Evolutionary conservation across 2,329 filamentous ascomycete genomes (phyloP).

Genomic region (Colletotrichum sp.): DNA sequence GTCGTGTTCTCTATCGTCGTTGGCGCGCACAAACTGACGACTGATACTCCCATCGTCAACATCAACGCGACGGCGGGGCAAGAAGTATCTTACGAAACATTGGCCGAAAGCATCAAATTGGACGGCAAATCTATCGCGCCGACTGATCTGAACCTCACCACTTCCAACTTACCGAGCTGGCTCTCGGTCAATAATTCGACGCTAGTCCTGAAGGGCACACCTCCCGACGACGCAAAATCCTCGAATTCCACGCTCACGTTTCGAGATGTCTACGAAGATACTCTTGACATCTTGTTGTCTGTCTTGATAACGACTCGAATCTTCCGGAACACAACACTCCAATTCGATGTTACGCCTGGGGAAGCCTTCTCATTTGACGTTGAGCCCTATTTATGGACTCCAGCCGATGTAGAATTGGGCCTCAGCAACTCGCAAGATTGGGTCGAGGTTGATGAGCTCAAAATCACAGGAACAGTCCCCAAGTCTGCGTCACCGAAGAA

Average conservation of each 20-base stretch:
- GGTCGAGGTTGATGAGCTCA: slow-evolving; percentile 44
- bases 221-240: slow-evolving; percentile 62
- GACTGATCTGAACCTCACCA: slow-evolving; percentile 58
- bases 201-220: slow-evolving; percentile 68
- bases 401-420: slow-evolving; percentile 42
- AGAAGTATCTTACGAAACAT: slow-evolving; percentile 55
- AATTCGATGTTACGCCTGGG: slow-evolving; percentile 45
- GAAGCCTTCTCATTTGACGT: slow-evolving; percentile 48
- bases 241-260: slow-evolving; percentile 69
- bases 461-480: slow-evolving; percentile 47
- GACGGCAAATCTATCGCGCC: slow-evolving; percentile 58
- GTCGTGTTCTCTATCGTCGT: slow-evolving; percentile 75
- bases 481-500: slow-evolving; percentile 29
- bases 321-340: slow-evolving; percentile 44
- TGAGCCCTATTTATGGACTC: slow-evolving; percentile 43
- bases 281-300: slow-evolving; percentile 58
- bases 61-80: slow-evolving; percentile 62
- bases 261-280: slow-evolving; percentile 63
- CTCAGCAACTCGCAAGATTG: slow-evolving; percentile 44
- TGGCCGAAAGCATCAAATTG: slow-evolving; percentile 58
- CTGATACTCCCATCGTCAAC: slow-evolving; percentile 60
- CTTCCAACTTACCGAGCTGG: slow-evolving; percentile 68
- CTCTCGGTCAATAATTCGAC: slow-evolving; percentile 67
- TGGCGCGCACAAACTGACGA: slow-evolving; percentile 71
- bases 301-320: slow-evolving; percentile 40